phyloP scores from a whole-genome alignment of 495 filamentous ascomycete species.

The Penicillium egyptiacum region DNA sequence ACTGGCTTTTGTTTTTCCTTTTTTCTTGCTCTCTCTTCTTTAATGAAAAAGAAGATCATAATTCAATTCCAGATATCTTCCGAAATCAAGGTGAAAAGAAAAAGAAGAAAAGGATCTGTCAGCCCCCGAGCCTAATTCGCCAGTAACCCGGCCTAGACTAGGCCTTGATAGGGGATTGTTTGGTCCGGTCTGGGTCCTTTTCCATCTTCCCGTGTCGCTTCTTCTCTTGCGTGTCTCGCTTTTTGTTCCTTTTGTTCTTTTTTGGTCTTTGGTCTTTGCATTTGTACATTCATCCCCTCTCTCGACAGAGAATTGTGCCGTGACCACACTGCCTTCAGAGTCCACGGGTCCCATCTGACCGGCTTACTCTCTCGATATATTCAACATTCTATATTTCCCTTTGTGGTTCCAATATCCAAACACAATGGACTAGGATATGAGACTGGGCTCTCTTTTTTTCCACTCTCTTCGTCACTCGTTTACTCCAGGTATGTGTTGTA shows the following conservation, averaged over 20 bases:
- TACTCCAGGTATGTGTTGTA: constrained; percentile 20
- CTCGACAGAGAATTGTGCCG: background rate
- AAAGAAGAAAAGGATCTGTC: constrained; percentile 6
- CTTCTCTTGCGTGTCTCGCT: constrained; percentile 5
- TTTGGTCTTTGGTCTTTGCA: background rate
- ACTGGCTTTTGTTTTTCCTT: background rate
- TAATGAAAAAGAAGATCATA: background rate
- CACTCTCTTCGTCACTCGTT: constrained; percentile 16
- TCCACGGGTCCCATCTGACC: background rate
- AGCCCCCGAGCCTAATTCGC: constrained; percentile 20
- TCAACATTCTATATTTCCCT: background rate
- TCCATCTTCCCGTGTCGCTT: constrained; percentile 18
- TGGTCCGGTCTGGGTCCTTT: constrained; percentile 26
- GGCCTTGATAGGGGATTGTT: constrained; percentile 27
- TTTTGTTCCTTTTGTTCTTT: background rate
- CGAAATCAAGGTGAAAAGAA: background rate
- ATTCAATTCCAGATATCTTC: background rate
- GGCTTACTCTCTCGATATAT: constrained; percentile 14
- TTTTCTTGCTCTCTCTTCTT: background rate
- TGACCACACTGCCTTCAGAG: background rate
- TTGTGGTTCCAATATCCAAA: constrained; percentile 8
- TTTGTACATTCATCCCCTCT: background rate
- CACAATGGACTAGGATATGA: constrained; percentile 24
- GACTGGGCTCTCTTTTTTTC: constrained; percentile 5
- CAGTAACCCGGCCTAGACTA: constrained; percentile 28